Percentiles rank a stretch among this genome's conserved stretches.
phyloP scores from a whole-genome alignment of 768 basidiomycete genomes.

The Leccinum variicolor region DNA sequence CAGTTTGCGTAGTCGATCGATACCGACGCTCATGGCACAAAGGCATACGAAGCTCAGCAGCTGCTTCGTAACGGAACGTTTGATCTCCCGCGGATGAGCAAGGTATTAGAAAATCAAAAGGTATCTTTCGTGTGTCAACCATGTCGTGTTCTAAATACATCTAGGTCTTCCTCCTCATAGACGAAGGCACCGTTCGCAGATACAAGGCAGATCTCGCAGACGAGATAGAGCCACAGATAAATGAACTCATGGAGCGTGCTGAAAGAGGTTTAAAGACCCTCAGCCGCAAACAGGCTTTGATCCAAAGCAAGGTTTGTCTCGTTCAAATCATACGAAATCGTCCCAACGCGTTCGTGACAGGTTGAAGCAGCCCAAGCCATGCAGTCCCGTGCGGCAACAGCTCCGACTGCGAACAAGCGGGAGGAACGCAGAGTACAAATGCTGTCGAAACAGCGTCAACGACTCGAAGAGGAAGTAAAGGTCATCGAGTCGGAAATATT shows the following conservation, averaged over 20 bases:
- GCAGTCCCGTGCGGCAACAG: conserved; percentile 42
- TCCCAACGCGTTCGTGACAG: conserved; percentile 30
- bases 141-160: conserved; percentile 3
- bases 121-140: conserved; percentile 34
- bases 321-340: not conserved
- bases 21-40: conserved; percentile 1
- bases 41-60: conserved; percentile 69
- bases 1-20: not conserved
- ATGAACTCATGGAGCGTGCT: conserved; percentile 67
- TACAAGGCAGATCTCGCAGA: conserved; percentile 76
- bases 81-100: conserved; percentile 69
- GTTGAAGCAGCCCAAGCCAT: conserved; percentile 48
- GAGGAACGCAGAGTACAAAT: conserved; percentile 65
- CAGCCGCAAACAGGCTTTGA: conserved; percentile 55
- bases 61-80: conserved; percentile 66
- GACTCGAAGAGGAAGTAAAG: conserved; percentile 60
- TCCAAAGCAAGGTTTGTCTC: conserved; percentile 58
- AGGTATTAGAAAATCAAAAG: conserved; percentile 63
- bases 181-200: conserved; percentile 65
- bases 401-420: conserved; percentile 56
- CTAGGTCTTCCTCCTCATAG: conserved; percentile 72
- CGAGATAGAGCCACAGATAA: conserved; percentile 79
- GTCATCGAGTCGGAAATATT: conserved; percentile 61
- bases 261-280: conserved; percentile 64
- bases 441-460: conserved; percentile 62